Conservation (phyloP, 2,329 filamentous ascomycete species). For the Aspergillus hiratsukae region DNA sequence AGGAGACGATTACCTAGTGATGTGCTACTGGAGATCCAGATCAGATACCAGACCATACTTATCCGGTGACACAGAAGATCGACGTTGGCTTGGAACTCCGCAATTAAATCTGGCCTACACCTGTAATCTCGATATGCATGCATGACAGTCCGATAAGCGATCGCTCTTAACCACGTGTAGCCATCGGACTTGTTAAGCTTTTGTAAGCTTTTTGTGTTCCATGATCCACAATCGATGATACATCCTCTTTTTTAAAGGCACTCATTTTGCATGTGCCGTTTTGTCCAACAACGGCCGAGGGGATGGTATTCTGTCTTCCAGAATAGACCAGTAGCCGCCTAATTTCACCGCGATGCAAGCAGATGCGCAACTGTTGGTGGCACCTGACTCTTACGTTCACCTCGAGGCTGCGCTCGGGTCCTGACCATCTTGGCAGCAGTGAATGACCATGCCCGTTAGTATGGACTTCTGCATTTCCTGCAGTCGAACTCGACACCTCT, state of each 20-base stretch:
- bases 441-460: not conserved
- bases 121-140: not conserved
- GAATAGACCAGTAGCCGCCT: not conserved
- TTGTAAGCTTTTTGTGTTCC: too few species aligned
- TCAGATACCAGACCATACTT: too few species aligned
- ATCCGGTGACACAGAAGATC: too few species aligned
- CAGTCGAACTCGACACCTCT: not conserved
- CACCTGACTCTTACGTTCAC: not conserved
- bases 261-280: not conserved
- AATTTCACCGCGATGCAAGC: not conserved
- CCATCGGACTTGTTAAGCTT: conserved; percentile 4
- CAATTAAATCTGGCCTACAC: too few species aligned
- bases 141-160: not conserved
- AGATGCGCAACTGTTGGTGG: not conserved
- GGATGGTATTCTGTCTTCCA: not conserved
- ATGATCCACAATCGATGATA: too few species aligned
- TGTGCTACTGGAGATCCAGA: too few species aligned
- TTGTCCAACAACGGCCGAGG: not conserved
- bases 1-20: too few species aligned
- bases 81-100: too few species aligned
- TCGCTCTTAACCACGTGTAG: conserved; percentile 1
- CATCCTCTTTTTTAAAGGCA: too few species aligned
- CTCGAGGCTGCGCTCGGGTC: not conserved
- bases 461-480: not conserved
- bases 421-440: not conserved